Base-by-base conservation (phyloP, 306 rosid genomes). In the Elaeagnus macrophylla region DNA sequence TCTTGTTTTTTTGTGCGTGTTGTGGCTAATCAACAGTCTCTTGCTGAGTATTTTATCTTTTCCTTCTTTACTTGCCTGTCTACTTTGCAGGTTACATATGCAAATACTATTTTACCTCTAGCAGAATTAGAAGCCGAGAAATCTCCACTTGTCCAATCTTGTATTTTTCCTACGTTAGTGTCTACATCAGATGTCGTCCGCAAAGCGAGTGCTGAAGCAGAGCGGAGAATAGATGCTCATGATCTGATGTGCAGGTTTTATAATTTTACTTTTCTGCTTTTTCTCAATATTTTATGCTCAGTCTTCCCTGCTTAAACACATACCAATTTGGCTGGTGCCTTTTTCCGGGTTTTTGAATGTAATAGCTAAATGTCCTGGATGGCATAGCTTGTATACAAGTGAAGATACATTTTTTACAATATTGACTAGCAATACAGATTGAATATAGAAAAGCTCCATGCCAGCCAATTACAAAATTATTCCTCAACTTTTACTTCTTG, bases 151-250 rank as follows among this genome's bases (percentile, higher is more conserved):
- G 76, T 91, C 47, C 95, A 87, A 48, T 82, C 99, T 68, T 91
- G 96, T 54, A 58, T 82, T 78, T 82, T 91, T 63, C 89, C 83
- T 6, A 87, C 84, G 75, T 59, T 91, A 73, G 80, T 87, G 43
- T 74, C 96, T 52, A 71, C 81, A 57, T 56, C 62, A 14, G 85
- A 78, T 59, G 94, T 76, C 60, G 85, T 87, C 60, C 78, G 89
- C 51, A 84, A 82, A 75, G 96, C 96, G 39, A 91, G 96, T 75
- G 82, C 78, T 0, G 95, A 87, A 79, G 99, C 96, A 11, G 99
- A 84, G 72, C 78, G 78, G 72, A 87, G 79, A 76, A 77, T 91
- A 55, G 99, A 91, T 67, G 82, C 74, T 20, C 95, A 91, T 77
- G 57, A 71, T 57, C 80, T 74, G 59, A 12, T 37, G 17, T 87